A percentile compares a stretch with the other conserved stretches of the same genome.
Evolutionary conservation across 2,329 filamentous ascomycete genomes (phyloP).

Genomic region (Didymella exigua): DNA sequence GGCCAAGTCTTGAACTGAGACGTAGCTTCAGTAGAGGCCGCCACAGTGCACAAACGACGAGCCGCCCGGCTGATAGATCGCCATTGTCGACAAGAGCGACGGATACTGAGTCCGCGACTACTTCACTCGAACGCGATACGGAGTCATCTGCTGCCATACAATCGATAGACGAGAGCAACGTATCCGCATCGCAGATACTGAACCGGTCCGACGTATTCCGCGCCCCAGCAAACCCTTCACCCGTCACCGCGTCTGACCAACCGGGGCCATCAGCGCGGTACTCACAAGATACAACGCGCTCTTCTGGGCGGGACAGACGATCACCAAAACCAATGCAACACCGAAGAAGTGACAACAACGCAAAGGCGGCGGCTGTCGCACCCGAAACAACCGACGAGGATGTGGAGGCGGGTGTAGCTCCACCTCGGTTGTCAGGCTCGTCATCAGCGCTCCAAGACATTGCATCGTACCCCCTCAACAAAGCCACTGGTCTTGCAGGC

Average conservation of each 20-base stretch:
- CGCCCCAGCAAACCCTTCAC: slow-evolving; percentile 67
- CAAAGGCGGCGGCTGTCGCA: slow-evolving; percentile 1
- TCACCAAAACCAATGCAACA: slow-evolving; percentile 20
- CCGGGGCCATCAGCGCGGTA: slow-evolving; percentile 32
- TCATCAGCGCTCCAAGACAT: slow-evolving; percentile 64
- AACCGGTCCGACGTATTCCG: slow-evolving; percentile 87
- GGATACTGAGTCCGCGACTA: slow-evolving; percentile 75
- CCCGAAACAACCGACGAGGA: slow-evolving; percentile 21
- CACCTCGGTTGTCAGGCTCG: slow-evolving; percentile 47
- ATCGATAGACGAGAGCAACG: slow-evolving; percentile 68
- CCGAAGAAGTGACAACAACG: slow-evolving; percentile 20
- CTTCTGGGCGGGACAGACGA: slow-evolving; percentile 29
- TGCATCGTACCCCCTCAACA: slow-evolving; percentile 79
- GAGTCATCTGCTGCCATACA: slow-evolving; percentile 72
- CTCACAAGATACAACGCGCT: slow-evolving; percentile 49
- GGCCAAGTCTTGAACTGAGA: slow-evolving; percentile 44
- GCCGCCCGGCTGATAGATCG: slow-evolving; percentile 57
- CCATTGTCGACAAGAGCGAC: slow-evolving; percentile 59
- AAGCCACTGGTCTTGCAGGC: slow-evolving; percentile 80
- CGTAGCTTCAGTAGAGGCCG: slow-evolving; percentile 69
- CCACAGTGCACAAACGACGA: slow-evolving; percentile 58
- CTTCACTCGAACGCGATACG: slow-evolving; percentile 74
- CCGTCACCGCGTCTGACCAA: slow-evolving; percentile 29
- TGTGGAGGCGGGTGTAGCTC: slow-evolving; percentile 31
- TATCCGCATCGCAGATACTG: slow-evolving; percentile 90